A percentile compares a stretch with the other conserved stretches of the same genome.
Conservation (phyloP, 306 rosid species). For the Clitoria ternatea region DNA sequence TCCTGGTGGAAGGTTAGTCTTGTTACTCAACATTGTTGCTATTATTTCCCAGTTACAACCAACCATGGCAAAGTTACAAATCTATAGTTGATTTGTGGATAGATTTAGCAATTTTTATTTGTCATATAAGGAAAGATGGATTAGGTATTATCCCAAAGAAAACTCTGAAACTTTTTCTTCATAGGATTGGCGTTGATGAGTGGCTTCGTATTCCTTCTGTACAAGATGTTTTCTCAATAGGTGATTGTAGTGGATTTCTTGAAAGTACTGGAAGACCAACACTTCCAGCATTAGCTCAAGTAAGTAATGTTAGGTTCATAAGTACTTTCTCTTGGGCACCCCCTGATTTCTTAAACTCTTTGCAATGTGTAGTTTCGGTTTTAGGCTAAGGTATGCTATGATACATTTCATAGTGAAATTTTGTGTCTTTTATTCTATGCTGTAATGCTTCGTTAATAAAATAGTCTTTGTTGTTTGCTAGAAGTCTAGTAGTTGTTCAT, state of each 20-base stretch:
- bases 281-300: conserved; percentile 88
- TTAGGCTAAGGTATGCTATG: background rate
- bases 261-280: conserved; percentile 69
- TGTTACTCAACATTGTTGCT: background rate
- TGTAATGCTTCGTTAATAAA: background rate
- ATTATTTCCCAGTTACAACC: background rate
- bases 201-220: conserved; percentile 70
- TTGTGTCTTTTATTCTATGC: background rate
- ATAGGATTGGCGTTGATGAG: conserved; percentile 81
- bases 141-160: background rate
- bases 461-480: background rate
- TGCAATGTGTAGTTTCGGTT: background rate
- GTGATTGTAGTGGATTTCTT: conserved; percentile 82
- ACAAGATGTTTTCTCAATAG: conserved; percentile 71
- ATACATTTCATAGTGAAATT: background rate
- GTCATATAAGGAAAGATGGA: background rate
- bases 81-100: background rate
- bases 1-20: conserved; percentile 71
- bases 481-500: background rate
- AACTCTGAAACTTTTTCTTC: background rate
- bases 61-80: background rate
- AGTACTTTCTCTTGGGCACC: background rate
- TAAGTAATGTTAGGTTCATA: conserved; percentile 19
- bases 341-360: background rate
- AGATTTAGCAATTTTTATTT: background rate